Evolutionary conservation across 2,329 filamentous ascomycete genomes (phyloP).

Genomic region (Beauveria brongniartii): DNA sequence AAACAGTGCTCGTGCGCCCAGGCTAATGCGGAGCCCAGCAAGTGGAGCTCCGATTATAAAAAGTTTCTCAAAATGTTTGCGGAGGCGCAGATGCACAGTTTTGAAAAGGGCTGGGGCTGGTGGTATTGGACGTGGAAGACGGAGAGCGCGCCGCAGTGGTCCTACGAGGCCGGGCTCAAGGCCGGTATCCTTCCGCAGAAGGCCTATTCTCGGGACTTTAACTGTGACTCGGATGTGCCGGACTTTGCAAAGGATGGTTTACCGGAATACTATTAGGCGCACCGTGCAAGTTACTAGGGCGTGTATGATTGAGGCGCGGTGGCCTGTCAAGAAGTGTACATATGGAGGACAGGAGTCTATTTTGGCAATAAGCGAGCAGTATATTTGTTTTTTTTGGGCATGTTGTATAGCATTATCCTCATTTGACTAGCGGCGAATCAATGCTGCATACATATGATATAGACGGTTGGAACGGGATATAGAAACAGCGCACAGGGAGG

Average conservation of each 20-base stretch:
- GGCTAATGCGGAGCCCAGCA: conserved; percentile 65
- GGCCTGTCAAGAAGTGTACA: conserved; percentile 1
- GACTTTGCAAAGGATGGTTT: conserved; percentile 38
- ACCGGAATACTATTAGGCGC: conserved; percentile 38
- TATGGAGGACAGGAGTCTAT: not conserved
- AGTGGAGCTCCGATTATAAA: conserved; percentile 70
- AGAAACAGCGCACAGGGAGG: not conserved
- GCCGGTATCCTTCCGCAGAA: conserved; percentile 73
- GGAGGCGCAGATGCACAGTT: conserved; percentile 90
- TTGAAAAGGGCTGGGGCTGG: conserved; percentile 93
- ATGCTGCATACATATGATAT: conserved; percentile 2
- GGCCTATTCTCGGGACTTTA: conserved; percentile 63
- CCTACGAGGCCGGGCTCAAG: conserved; percentile 70
- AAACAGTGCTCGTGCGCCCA: conserved; percentile 60
- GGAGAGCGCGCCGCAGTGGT: conserved; percentile 82
- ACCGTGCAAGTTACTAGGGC: not conserved
- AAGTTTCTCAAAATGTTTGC: conserved; percentile 82
- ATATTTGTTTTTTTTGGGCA: not conserved
- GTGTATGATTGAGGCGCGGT: not conserved
- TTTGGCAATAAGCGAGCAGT: not conserved
- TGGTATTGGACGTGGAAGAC: conserved; percentile 99
- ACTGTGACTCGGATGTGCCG: conserved; percentile 53
- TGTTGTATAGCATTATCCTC: not conserved
- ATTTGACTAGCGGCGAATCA: not conserved
- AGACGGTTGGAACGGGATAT: not conserved